Percentiles rank a stretch among this genome's conserved stretches.
phyloP scores from a whole-genome alignment of 169 alveolate species.

The Sarcocystis neurona region DNA sequence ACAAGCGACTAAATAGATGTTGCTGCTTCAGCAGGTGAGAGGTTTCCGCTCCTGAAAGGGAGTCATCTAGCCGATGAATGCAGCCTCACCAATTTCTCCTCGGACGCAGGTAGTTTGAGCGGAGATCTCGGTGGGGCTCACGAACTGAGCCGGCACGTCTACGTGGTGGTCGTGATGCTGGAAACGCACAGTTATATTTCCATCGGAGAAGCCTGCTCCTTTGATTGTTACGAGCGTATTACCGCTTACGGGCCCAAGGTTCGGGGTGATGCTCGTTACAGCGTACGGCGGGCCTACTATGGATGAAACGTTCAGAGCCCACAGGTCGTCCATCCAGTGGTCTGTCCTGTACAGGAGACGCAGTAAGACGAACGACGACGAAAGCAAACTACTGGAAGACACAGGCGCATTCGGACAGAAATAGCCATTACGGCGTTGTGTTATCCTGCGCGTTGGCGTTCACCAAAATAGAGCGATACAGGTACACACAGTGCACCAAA shows the following conservation, averaged over 20 bases:
- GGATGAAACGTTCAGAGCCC: conserved; percentile 87
- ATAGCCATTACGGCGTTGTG: too few relatives aligned
- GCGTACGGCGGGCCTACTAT: conserved; percentile 96
- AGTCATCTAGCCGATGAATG: too few relatives aligned
- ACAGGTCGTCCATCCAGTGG: conserved; percentile 91
- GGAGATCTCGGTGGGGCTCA: conserved; percentile 83
- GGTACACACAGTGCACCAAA: too few relatives aligned
- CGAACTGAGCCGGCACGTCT: conserved; percentile 83
- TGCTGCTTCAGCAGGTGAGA: too few relatives aligned
- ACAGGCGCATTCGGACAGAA: too few relatives aligned
- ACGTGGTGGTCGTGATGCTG: conserved; percentile 81
- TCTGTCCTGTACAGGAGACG: conserved; percentile 68
- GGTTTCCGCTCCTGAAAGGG: too few relatives aligned
- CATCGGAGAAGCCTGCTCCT: conserved; percentile 87
- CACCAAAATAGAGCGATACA: too few relatives aligned
- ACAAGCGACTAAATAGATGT: too few relatives aligned
- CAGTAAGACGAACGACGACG: too few relatives aligned
- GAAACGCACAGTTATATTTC: conserved; percentile 84
- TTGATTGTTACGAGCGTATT: conserved; percentile 78
- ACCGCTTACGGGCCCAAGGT: conserved; percentile 92
- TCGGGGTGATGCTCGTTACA: conserved; percentile 84
- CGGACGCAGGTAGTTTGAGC: conserved; percentile 88
- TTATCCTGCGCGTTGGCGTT: too few relatives aligned
- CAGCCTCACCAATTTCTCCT: conserved; percentile 75
- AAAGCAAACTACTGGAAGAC: not conserved